Evolutionary conservation across 352 stramenopile genomes (phyloP), one percentile per base, ranked within the genome.

Genomic region (Phytophthora gonapodyides): DNA sequence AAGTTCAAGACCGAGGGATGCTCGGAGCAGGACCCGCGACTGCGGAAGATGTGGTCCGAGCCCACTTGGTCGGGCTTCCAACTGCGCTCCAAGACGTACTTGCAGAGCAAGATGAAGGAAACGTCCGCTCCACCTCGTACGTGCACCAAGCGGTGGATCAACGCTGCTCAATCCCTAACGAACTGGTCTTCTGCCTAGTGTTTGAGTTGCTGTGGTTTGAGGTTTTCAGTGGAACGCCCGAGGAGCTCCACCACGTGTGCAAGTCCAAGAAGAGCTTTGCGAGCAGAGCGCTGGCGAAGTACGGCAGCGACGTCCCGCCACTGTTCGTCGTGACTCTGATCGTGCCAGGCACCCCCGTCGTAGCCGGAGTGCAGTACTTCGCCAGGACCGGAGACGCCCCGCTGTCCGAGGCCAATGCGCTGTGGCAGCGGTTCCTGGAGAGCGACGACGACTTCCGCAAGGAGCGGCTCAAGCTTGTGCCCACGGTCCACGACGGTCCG

Each of bases 181-280:
- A 24, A 3, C 21, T 24, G 21, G 21, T 24, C 21, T 24, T 24
- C 15, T 17, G 15, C 31, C 8, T 47, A 94, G 84, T 93, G 52
- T 91, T 91, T 49, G 85, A 93, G 50, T 70, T 94, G 33, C 55
- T 94, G 40, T 94, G 85, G 85, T 89, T 94, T 47, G 85, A 94
- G 48, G 59, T 89, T 31, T 89, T 94, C 51, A 80, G 76, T 48
- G 82, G 85, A 40, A 77, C 88, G 17, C 70, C 85, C 36, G 69
- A 82, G 11, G 77, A 89, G 24, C 64, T 94, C 30, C 67, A 91
- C 24, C 80, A 93, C 57, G 77, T 92, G 13, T 81, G 64, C 9
- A 71, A 84, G 56, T 84, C 75, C 44, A 80, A 74, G 24, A 88
- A 91, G 62, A 91, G 81, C 46, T 90, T 93, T 56, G 74, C 76